Evolutionary conservation across 169 alveolate genomes (phyloP).

Genomic region (Plasmodium inui): DNA sequence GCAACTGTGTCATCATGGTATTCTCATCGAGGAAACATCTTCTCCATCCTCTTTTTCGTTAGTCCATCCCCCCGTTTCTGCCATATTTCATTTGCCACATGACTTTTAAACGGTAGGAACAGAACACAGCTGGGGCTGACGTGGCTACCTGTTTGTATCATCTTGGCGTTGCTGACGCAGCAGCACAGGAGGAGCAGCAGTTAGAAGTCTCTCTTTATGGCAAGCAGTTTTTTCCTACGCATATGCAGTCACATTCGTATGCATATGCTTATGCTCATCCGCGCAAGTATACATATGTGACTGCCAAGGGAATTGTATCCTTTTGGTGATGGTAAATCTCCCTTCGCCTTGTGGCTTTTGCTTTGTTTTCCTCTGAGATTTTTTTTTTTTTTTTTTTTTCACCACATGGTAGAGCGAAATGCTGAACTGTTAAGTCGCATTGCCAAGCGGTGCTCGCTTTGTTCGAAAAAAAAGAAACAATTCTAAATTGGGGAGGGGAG

Average conservation of each 20-base stretch:
- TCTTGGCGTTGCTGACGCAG: conserved; percentile 7
- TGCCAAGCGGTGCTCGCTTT: background rate
- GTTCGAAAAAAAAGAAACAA: background rate
- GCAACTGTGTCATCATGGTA: background rate
- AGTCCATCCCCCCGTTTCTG: background rate
- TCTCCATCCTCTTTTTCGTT: background rate
- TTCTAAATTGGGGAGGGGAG: background rate
- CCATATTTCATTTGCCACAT: background rate
- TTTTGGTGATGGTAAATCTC: background rate
- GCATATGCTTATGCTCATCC: background rate
- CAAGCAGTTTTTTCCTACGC: background rate
- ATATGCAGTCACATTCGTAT: background rate
- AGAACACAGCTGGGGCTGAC: background rate
- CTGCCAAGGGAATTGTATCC: background rate
- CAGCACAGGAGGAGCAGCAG: background rate
- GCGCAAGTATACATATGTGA: background rate
- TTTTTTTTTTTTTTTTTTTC: background rate
- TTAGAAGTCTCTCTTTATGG: background rate
- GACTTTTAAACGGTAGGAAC: background rate
- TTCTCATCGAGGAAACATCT: background rate
- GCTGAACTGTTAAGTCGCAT: background rate
- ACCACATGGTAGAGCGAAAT: background rate
- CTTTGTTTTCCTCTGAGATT: background rate
- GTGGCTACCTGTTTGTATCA: conserved; percentile 63
- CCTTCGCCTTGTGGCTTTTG: background rate